Base-by-base conservation (phyloP, 169 alveolate genomes). In the Eimeria maxima region DNA sequence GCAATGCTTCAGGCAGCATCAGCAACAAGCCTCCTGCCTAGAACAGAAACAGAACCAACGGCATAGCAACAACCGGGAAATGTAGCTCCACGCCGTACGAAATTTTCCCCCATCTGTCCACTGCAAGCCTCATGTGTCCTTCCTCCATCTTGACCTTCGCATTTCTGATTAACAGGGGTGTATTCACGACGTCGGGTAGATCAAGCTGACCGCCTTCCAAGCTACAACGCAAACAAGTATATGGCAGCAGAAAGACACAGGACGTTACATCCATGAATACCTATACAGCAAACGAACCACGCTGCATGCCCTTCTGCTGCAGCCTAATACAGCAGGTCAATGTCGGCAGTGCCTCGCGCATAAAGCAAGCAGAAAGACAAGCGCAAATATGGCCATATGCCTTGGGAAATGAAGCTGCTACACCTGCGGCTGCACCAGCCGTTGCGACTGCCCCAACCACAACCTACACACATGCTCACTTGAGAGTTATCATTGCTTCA, bases 111-210 rank as follows among this genome's bases (percentile, higher is more conserved):
- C 96, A 93, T 55, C 76, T 71, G 60, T 93, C 96, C 3, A 93
- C 96, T 71, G 84, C 93, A 55, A 93, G 92, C 44, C 84, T 80
- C 96, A 93, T 93, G 63, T 93, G 96, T 4, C 96, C 96, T 38
- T 78, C 87, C 50, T 93, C 96, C 96, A 93, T 93, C 55, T 60
- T 20, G 53, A 93, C 71, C 24, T 47, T 38, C 60, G 90, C 96
- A 33, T 93, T 93, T 86, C 96, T 76, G 33, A 93, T 93, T 45
- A 93, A 87, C 38, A 93, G 93, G 53, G 93, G 92, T 27, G 84
- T 76, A 50, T 86, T 86, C 71, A 67, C 96, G 11, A 71, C 87
- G 74, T 93, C 96, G 42, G 96, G 96, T 29, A 93, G 86, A 4
- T 80, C 96, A 33, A 93, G 81, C 90, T 93, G 96, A 8, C 27